Base-by-base conservation (phyloP, 371 early-diverging fungal genomes). In the Apophysomyces elegans region DNA sequence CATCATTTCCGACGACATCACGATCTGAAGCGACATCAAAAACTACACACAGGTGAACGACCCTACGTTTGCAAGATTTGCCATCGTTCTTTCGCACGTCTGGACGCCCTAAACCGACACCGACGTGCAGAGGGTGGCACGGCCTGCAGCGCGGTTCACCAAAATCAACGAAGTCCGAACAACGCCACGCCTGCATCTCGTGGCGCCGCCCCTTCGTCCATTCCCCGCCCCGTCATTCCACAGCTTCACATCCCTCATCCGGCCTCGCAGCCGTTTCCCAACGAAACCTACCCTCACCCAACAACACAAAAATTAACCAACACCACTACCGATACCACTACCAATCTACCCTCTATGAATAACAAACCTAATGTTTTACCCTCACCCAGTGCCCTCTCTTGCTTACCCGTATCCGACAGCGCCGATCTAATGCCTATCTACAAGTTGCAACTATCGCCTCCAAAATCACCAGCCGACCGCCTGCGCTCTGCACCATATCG, bases 71-170 rank as follows among this genome's bases (percentile, higher is more conserved):
- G 89, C 65, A 67, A 74, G 1, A 62, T 68, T 63, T 91, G 91
- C 65, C 72, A 75, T 6, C 72, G 89, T 45, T 74, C 85, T 14
- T 91, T 91, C 76, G 83, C 89, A 35, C 78, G 91, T 11, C 65
- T 88, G 37, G 90, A 91, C 66, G 91, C 90, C 12, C 71, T 91
- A n/a, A 89, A 88, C 73, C 75, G 91, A 11, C 91, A 91, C 64
- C 80, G 81, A 68, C 86, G 88, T 37, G 81, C 88, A 4, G 91
- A 90, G 64, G 81, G 84, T 68, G 83, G 84, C 57, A 80, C 81
- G 36, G 81, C 84, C 37, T 87, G 86, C 72, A 65, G 61, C 36
- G 63, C 69, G 61, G 21, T 64, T 39, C 62, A 16, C 18, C 64
- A 66, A 58, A 41, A 43, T 61, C 46, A 26, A 44, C 60, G 39